Conservation (phyloP, 306 rosid species). For the Delonix regia region DNA sequence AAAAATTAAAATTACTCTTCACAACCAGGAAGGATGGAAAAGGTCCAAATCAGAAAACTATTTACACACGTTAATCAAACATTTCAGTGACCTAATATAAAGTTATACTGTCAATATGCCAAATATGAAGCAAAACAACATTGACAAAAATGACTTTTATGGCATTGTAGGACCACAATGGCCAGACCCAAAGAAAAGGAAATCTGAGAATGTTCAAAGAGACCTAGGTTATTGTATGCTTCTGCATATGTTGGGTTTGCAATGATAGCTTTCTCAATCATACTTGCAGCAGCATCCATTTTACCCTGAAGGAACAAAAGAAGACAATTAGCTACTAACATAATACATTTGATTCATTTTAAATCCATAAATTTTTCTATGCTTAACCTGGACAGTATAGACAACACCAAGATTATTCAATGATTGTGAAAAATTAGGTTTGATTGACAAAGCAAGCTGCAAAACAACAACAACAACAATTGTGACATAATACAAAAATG, state of each 20-base stretch:
- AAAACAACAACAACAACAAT: constrained; percentile 33
- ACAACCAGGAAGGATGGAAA: constrained; percentile 11
- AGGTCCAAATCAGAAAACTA: neutral
- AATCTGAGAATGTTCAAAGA: constrained; percentile 5
- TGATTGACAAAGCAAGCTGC: constrained; percentile 90
- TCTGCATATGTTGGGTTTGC: constrained; percentile 99
- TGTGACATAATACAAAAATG: constrained; percentile 15
- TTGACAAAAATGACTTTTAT: constrained; percentile 3
- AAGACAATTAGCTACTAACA: constrained; percentile 33
- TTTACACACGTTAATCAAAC: neutral
- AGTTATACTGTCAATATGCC: constrained; percentile 5
- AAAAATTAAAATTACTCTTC: neutral
- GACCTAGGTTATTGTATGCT: constrained; percentile 97
- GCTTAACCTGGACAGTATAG: constrained; percentile 91
- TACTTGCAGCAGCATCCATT: constrained; percentile 97
- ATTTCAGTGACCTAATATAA: constrained; percentile 18
- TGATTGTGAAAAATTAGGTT: constrained; percentile 96
- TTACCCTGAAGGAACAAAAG: constrained; percentile 74
- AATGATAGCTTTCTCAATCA: constrained; percentile 97
- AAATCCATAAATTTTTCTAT: constrained; percentile 31
- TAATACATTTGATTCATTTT: constrained; percentile 29
- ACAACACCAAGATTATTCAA: constrained; percentile 99
- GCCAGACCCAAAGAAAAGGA: neutral
- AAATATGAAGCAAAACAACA: constrained; percentile 27
- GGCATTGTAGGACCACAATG: neutral